Evolutionary conservation across 2,329 filamentous ascomycete genomes (phyloP).

Genomic region (Meredithiella fracta): DNA sequence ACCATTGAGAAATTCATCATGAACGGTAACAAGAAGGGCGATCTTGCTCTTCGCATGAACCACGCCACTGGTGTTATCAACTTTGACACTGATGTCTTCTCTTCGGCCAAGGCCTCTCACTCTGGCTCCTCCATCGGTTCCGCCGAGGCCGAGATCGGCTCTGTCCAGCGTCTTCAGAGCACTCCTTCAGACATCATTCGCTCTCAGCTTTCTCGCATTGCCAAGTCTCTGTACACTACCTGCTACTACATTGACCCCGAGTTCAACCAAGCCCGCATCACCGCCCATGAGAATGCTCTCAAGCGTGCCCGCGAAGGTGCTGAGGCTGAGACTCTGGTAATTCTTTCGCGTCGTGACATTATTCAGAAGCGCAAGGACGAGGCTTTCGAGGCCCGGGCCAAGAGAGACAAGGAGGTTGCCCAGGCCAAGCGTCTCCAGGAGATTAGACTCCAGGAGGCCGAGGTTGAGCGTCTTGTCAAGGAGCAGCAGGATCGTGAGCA

Average conservation of each 20-base stretch:
- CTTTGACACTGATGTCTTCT: constrained; percentile 97
- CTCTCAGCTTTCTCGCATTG: constrained; percentile 79
- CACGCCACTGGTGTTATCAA: constrained; percentile 89
- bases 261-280: constrained; percentile 66
- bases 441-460: constrained; percentile 76
- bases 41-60: constrained; percentile 88
- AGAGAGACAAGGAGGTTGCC: constrained; percentile 83
- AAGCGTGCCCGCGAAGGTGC: constrained; percentile 70
- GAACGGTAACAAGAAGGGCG: constrained; percentile 99
- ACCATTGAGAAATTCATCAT: constrained; percentile 99
- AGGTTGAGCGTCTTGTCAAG: constrained; percentile 74
- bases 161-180: constrained; percentile 89
- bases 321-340: constrained; percentile 80
- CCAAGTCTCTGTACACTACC: constrained; percentile 79
- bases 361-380: constrained; percentile 97
- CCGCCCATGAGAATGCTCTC: constrained; percentile 65
- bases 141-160: constrained; percentile 66
- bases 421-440: constrained; percentile 72
- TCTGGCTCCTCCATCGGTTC: constrained; percentile 71
- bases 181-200: constrained; percentile 96
- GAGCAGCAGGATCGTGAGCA: constrained; percentile 85
- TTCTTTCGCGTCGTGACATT: constrained; percentile 68
- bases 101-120: constrained; percentile 82
- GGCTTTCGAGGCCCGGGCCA: constrained; percentile 73
- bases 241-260: constrained; percentile 90